Base-by-base conservation (phyloP, 2,329 filamentous ascomycete species). In the Sporothrix brasiliensis region DNA sequence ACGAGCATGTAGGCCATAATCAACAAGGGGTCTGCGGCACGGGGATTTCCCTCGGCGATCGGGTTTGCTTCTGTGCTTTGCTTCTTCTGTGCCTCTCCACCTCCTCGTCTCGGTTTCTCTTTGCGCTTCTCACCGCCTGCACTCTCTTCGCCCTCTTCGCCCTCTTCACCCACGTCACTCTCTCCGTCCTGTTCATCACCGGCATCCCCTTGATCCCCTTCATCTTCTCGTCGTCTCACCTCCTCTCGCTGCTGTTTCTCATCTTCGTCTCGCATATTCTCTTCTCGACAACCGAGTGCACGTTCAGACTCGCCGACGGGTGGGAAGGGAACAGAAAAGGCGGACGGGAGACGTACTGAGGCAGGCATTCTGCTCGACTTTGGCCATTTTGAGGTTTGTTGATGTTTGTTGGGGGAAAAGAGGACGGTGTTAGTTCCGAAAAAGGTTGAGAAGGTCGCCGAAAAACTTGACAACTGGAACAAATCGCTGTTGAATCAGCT, bases 291-390 rank as follows among this genome's bases (percentile, higher is more conserved):
- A 90, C 87, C 24, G 34, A 52, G 44, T 60, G 41, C 70, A 54
- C 53, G 54, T 47, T 56, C 71, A 14, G 61, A 41, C 69, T 73
- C 70, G 60, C 61, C 61, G 61, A 58, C 69, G 56, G 65, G 44
- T n/a, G 70, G 30, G 47, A 70, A 24, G 58, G 69, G 69, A 9
- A 52, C 75, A 68, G 69, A 67, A 21, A 70, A 61, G 53, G 60
- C 65, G 39, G 74, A 75, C 77, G 77, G 74, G 73, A 79, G n/a
- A 86, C 85, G 79, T 87, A 87, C 85, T 88, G 79, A 88, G 83
- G 80, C 86, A 88, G 77, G 86, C 86, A 79, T 88, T 88, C 69
- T 88, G 86, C 74, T 85, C 84, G 77, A 85, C 83, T 77, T 83
- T 83, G 79, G 84, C 81, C 83, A 85, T 86, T 76, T 76, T 80